Base-by-base conservation (phyloP, 768 basidiomycete genomes). In the Leucocoprinus leucothites region DNA sequence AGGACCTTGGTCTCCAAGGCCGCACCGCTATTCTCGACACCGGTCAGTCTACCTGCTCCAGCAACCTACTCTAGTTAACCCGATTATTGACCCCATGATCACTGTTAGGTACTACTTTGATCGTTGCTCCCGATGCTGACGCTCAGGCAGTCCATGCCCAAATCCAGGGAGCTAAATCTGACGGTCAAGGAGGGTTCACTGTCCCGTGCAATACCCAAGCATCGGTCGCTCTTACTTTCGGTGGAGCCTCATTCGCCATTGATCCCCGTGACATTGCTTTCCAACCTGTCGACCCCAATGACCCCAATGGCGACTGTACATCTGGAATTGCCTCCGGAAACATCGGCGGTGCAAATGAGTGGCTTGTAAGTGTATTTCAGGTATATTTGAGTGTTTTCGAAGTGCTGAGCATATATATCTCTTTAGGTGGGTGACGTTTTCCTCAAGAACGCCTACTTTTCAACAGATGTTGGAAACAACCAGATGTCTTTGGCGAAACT, bases 1-100 rank as follows among this genome's bases (percentile, higher is more conserved):
- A 70, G 28, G 74, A 79, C 62, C 62, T 74, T 40, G 77, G 79
- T 8, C 70, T 89, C 36, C 54, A 63, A 14, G 78, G 79, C 47
- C 88, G 89, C 63, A 87, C 87, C 25, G 85, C 89, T 46, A 89
- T 94, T 61, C 73, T 86, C 53, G 84, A 86, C 67, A 84, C 78
- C 56, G 85, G 71, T 56, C 18, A 45, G 57, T 55, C 22, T 19
- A 14, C 21, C 22, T 48, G 4, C 13, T 19, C 25, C 31, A 26
- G 19, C 14, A 19, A 19, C 25, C 6, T 6, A 34, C 31, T 34
- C 31, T 34, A 6, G 31, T 6, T 9, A 19, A 14, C 21, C 21
- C 13, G 2, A 18, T 49, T 53, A 60, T 53, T 58, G n/a, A 48
- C 56, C 21, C 13, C 44, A 13, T 45, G 44, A 6, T 61, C 51